These are phyloP conservation scores for Lasiosphaeria hispida DNA, from an alignment of 495 filamentous ascomycete species.

Conservation along the genomic window DNA sequence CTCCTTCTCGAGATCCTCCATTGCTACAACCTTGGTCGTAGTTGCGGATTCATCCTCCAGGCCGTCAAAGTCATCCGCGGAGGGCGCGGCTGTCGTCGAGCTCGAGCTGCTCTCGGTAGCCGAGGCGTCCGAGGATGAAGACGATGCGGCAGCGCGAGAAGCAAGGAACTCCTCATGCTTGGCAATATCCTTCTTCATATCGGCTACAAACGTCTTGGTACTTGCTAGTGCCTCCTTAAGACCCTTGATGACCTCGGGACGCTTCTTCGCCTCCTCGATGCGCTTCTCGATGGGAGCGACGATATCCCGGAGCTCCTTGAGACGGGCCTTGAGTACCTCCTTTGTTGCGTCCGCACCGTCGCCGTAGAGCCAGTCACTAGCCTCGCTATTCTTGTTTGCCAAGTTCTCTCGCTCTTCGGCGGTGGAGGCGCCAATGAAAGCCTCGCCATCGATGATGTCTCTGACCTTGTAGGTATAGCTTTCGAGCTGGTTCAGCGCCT, in stretches of 20 bases:
- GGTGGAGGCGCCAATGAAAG: conserved; percentile 69
- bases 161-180: conserved; percentile 49
- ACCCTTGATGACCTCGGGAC: conserved; percentile 62
- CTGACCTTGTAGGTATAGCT: conserved; percentile 87
- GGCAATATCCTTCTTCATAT: conserved; percentile 49
- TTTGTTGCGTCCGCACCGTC: conserved; percentile 74
- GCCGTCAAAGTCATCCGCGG: conserved; percentile 57
- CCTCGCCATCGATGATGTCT: conserved; percentile 72
- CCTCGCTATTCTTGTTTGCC: conserved; percentile 59
- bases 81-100: conserved; percentile 38
- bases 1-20: conserved; percentile 39
- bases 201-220: conserved; percentile 49
- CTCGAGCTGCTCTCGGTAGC: conserved; percentile 28
- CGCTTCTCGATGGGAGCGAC: conserved; percentile 67
- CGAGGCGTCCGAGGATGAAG: conserved; percentile 38
- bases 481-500: conserved; percentile 88
- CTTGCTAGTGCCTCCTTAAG: conserved; percentile 61
- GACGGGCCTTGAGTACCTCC: conserved; percentile 65
- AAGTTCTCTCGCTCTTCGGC: conserved; percentile 59
- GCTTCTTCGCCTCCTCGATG: conserved; percentile 61
- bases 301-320: conserved; percentile 69
- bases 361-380: conserved; percentile 87
- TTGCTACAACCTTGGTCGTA: conserved; percentile 35
- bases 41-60: conserved; percentile 56
- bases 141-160: conserved; percentile 36